Conservation (phyloP, 306 rosid genomes). For the Psophocarpus tetragonolobus region DNA sequence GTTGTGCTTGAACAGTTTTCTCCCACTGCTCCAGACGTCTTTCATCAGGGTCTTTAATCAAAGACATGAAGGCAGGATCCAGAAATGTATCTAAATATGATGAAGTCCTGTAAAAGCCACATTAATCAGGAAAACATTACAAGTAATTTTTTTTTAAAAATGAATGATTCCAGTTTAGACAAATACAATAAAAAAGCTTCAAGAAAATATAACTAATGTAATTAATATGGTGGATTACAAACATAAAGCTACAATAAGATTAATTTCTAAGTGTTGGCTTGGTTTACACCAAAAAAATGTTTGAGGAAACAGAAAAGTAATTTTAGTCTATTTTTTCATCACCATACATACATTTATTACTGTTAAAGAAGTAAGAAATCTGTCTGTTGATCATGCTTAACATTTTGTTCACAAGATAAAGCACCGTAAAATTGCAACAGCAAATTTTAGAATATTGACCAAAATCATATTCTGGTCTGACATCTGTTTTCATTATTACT, state of each 20-base stretch:
- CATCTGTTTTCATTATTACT: neutral
- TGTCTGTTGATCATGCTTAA: neutral
- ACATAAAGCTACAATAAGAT: conserved; percentile 3
- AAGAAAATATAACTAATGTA: conserved; percentile 10
- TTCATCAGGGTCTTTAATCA: conserved; percentile 97
- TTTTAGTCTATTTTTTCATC: neutral
- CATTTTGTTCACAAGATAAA: conserved; percentile 4
- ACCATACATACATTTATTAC: neutral
- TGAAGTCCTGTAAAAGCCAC: conserved; percentile 62
- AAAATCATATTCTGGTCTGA: neutral
- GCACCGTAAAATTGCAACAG: neutral
- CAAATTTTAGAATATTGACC: neutral
- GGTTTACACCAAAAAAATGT: conserved; percentile 5
- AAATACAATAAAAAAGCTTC: conserved; percentile 21
- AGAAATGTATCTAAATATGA: conserved; percentile 77
- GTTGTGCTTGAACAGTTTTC: conserved; percentile 88
- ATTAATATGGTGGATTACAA: conserved; percentile 3
- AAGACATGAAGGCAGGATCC: conserved; percentile 99
- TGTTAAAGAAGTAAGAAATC: neutral
- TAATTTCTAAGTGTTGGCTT: conserved; percentile 11
- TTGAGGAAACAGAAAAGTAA: neutral
- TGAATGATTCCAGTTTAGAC: neutral
- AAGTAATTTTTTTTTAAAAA: conserved; percentile 5
- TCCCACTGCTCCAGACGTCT: conserved; percentile 98
- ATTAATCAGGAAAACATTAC: conserved; percentile 13